Evolutionary conservation across 805 yeast species (phyloP), one percentile per base, ranked within the genome.

Genomic region (Candida piceae): DNA sequence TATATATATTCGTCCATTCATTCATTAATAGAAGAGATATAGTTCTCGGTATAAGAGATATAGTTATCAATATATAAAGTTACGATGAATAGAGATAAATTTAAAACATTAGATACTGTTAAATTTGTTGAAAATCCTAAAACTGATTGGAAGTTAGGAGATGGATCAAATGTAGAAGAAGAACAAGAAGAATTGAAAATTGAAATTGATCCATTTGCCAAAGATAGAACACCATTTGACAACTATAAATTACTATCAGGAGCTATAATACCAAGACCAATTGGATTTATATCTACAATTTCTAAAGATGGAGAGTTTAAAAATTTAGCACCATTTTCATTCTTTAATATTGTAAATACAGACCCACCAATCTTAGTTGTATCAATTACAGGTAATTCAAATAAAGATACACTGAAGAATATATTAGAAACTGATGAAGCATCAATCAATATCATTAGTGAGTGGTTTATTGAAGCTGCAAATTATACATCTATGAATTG

Each of bases 401-500:
- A 53, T n/a, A 78, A 78, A 52, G 82, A 78, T 52, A 66, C 82
- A 4, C 57, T 63, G 36, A 45, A 41, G 7, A 77, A 77, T 48
- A 49, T 78, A 13, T 48, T 72, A 17, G 75, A 68, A 17, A 74
- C 78, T 2, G 60, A 57, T 4, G 84, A 78, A 48, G 64, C 69
- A 35, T 72, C 80, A 15, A 66, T 78, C 46, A 78, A 70, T 50
- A 64, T 78, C 32, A 66, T 78, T 29, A 64, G 76, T 35, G 84
- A 79, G 53, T 78, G 81, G 82, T 74, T 76, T 44, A 57, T 70
- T 19, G 84, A 78, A 41, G 84, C 83, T 17, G 80, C 83, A 7
- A 77, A 79, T 49, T 68, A 58, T 40, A 55, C 74, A 10, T 57
- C 70, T 15, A 63, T 62, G 20, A 57, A 66, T 43, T 66, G 77